Conservation (phyloP, 495 filamentous ascomycete genomes). For the Mytilinidion resinicola region DNA sequence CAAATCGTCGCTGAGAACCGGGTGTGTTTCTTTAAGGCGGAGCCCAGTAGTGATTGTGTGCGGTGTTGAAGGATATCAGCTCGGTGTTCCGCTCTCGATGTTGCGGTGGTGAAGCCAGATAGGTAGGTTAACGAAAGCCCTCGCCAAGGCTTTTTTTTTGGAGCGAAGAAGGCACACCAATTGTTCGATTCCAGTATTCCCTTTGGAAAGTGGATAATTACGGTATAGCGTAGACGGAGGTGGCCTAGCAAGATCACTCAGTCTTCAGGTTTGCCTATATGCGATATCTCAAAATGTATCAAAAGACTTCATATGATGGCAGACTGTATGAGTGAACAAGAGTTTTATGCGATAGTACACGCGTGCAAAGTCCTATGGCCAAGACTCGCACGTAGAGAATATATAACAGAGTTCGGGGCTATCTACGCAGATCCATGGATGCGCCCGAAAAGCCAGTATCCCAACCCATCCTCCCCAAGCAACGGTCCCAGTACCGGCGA, state of each 20-base stretch:
- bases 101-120: background rate
- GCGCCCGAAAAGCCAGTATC: constrained; percentile 15
- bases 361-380: constrained; percentile 10
- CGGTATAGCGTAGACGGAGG: no score
- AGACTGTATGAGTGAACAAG: no score
- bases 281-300: no score
- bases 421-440: background rate
- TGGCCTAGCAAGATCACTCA: no score
- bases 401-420: constrained; percentile 20
- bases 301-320: no score
- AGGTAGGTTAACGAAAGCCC: background rate
- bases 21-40: no score
- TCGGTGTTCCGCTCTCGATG: background rate
- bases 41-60: no score
- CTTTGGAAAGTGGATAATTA: no score
- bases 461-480: constrained; percentile 8
- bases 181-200: no score
- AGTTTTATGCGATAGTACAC: constrained; percentile 12
- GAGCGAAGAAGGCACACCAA: background rate
- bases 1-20: no score
- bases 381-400: constrained; percentile 28
- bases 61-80: no score
- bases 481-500: background rate
- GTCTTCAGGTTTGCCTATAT: no score
- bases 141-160: background rate